Evolutionary conservation across 1,284 basidiomycete species (phyloP).

Genomic region (Sphagnurus paluster): DNA sequence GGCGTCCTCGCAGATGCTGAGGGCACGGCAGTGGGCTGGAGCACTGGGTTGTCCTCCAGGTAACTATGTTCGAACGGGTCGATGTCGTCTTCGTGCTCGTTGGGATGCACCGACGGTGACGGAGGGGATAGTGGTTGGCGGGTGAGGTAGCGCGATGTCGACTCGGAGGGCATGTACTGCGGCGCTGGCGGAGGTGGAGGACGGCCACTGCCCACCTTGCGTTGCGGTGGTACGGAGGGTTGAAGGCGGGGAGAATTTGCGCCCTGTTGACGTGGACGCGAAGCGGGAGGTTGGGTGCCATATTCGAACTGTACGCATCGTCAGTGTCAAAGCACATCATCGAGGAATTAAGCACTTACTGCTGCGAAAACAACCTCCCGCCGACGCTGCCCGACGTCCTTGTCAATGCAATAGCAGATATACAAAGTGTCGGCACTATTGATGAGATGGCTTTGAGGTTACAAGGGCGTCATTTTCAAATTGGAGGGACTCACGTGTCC

Average conservation of each 20-base stretch:
- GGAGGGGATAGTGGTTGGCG: conserved; percentile 22
- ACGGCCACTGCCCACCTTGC: too few species aligned
- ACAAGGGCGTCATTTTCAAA: too few species aligned
- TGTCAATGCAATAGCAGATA: conserved; percentile 88
- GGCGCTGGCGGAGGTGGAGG: conserved; percentile 15
- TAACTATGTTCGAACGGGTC: conserved; percentile 38
- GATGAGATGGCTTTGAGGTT: not conserved
- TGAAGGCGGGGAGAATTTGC: not conserved
- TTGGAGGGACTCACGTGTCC: conserved; percentile 57
- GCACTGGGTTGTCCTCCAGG: conserved; percentile 20
- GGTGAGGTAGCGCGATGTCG: conserved; percentile 20
- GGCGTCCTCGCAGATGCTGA: conserved; percentile 2
- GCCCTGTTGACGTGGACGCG: conserved; percentile 9
- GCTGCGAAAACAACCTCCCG: conserved; percentile 70
- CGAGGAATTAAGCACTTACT: conserved; percentile 42
- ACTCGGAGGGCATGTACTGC: conserved; percentile 21
- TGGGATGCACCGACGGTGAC: conserved; percentile 19
- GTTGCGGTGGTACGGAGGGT: conserved; percentile 4
- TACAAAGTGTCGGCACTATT: conserved; percentile 76
- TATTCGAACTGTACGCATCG: conserved; percentile 26
- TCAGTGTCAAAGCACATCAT: not conserved
- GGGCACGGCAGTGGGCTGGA: conserved; percentile 8
- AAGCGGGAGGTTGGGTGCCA: conserved; percentile 15
- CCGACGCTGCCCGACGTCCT: conserved; percentile 64
- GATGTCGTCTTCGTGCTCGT: conserved; percentile 34